These are phyloP conservation scores for Spergularia azorica DNA, from an alignment of 179 eudicot species.

Conservation along the genomic window DNA sequence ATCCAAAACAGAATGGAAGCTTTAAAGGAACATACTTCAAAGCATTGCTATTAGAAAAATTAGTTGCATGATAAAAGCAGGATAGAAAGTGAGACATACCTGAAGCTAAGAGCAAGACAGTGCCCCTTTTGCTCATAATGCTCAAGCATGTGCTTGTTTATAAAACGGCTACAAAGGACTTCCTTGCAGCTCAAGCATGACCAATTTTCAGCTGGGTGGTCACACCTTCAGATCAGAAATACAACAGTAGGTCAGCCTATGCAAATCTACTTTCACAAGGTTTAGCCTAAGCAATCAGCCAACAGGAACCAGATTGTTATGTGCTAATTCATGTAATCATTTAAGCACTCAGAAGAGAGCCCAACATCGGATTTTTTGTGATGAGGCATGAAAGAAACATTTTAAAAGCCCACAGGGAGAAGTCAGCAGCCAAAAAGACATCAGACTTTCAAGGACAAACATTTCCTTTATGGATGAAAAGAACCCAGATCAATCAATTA, in stretches of 20 bases:
- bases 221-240: constrained; percentile 53
- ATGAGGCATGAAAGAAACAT: background rate
- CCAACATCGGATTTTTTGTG: background rate
- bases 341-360: background rate
- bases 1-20: background rate
- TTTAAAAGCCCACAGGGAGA: background rate
- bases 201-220: constrained; percentile 87
- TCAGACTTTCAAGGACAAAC: background rate
- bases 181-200: constrained; percentile 81
- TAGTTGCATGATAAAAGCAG: background rate
- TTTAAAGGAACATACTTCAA: background rate
- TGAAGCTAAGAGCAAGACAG: constrained; percentile 79
- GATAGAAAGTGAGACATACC: constrained; percentile 37
- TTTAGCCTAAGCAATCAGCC: background rate
- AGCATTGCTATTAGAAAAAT: background rate
- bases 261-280: background rate
- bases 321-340: background rate
- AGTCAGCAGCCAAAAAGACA: background rate
- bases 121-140: constrained; percentile 64
- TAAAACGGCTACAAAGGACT: constrained; percentile 85
- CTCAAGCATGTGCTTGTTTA: constrained; percentile 88
- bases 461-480: background rate
- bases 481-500: background rate
- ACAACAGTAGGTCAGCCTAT: background rate
- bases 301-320: background rate